A percentile compares a stretch with the other conserved stretches of the same genome.
These are phyloP conservation scores for Neurospora sp. DNA, from an alignment of 495 filamentous ascomycete genomes.

Conservation along the genomic window DNA sequence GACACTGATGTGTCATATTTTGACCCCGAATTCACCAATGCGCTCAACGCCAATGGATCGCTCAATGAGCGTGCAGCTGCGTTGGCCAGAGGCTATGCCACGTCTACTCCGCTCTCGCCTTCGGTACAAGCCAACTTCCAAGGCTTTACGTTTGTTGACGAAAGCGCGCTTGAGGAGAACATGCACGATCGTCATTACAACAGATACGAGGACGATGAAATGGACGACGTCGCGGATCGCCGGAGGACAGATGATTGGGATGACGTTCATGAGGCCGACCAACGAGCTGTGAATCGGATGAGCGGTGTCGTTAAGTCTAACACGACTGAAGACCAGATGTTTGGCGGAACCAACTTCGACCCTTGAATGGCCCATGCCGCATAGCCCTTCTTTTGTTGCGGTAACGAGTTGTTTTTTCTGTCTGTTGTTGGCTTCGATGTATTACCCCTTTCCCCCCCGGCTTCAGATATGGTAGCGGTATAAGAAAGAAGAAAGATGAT, in stretches of 20 bases:
- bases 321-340: constrained; percentile 59
- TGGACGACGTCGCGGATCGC: constrained; percentile 36
- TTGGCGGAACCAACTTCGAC: constrained; percentile 67
- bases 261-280: constrained; percentile 33
- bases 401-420: constrained; percentile 6
- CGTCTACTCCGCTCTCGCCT: constrained; percentile 82
- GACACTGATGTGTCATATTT: constrained; percentile 97
- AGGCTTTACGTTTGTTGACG: constrained; percentile 96
- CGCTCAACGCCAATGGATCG: constrained; percentile 69
- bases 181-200: constrained; percentile 51
- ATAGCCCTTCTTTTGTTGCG: constrained; percentile 3
- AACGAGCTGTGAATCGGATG: constrained; percentile 51
- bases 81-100: constrained; percentile 62
- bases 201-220: constrained; percentile 62
- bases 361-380: constrained; percentile 13
- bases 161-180: constrained; percentile 89
- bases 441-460: not conserved
- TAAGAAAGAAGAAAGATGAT: not conserved
- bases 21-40: constrained; percentile 96
- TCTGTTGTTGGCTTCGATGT: constrained; percentile 6
- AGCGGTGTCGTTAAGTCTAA: constrained; percentile 59
- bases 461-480: not conserved
- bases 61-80: constrained; percentile 84
- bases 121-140: constrained; percentile 97
- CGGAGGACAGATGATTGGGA: constrained; percentile 42